phyloP scores from a whole-genome alignment of 2,329 filamentous ascomycete genomes.

The Clonostachys chloroleuca region DNA sequence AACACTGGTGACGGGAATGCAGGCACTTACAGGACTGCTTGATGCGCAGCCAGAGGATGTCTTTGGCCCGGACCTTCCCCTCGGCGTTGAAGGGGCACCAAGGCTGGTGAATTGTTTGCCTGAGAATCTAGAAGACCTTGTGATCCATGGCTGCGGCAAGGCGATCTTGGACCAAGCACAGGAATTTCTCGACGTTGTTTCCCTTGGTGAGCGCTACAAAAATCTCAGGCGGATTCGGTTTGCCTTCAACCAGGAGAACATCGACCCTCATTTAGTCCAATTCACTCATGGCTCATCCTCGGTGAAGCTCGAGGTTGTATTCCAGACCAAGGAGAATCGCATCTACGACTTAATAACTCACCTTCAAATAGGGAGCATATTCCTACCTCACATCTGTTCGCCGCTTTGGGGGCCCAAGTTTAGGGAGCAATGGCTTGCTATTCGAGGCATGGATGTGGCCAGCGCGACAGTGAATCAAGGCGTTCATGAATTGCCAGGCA shows the following conservation, averaged over 20 bases:
- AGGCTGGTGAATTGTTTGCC: slow-evolving; percentile 3
- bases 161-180: slow-evolving; percentile 3
- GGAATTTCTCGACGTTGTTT: slow-evolving; percentile 1
- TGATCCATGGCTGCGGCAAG: slow-evolving; percentile 5
- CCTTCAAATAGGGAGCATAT: no score
- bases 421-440: no score
- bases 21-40: not conserved
- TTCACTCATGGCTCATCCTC: not conserved
- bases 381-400: no score
- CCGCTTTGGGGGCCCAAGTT: no score
- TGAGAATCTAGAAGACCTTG: slow-evolving; percentile 3
- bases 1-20: not conserved
- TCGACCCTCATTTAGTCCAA: not conserved
- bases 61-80: not conserved
- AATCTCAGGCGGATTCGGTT: not conserved
- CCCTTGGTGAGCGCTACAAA: not conserved
- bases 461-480: no score
- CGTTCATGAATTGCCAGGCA: no score
- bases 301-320: not conserved
- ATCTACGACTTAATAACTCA: no score
- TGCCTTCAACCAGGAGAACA: not conserved
- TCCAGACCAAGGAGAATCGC: not conserved
- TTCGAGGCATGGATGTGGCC: no score
- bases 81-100: not conserved
- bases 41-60: not conserved